Conservation (phyloP, 129 eudicot genomes). For the Logfia minima region DNA sequence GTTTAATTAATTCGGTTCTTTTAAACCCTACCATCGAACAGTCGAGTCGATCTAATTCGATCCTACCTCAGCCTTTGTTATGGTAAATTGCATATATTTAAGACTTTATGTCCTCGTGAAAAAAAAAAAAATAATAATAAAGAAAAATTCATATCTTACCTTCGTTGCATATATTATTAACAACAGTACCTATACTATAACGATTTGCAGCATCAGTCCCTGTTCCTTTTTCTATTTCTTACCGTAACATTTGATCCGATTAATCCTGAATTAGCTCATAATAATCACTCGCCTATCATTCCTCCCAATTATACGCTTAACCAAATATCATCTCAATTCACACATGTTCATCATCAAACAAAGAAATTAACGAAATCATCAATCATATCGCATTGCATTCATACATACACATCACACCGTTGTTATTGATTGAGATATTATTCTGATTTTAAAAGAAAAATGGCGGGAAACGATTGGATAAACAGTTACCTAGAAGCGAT, state of each 20-base stretch:
- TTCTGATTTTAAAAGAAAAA: slow-evolving; percentile 16
- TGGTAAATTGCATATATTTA: no score
- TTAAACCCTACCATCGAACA: no score
- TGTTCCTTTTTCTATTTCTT: not conserved
- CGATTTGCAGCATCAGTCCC: not conserved
- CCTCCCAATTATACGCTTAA: not conserved
- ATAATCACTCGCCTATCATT: not conserved
- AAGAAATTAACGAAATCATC: not conserved
- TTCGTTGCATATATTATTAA: no score
- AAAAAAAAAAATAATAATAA: no score
- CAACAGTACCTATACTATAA: not conserved
- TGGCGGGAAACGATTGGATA: slow-evolving; percentile 98
- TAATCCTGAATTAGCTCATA: not conserved
- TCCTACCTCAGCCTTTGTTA: no score
- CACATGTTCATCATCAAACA: not conserved
- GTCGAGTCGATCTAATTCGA: no score
- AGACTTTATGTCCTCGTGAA: no score
- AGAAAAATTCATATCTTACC: no score
- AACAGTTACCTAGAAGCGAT: slow-evolving; percentile 91
- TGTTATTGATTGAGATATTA: no score
- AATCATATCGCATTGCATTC: no score
- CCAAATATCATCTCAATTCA: not conserved
- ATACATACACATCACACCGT: not conserved
- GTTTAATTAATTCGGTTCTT: no score
- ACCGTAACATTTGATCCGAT: not conserved